Conservation (phyloP, 345 rosid species). For the Euphorbia pulcherrima region DNA sequence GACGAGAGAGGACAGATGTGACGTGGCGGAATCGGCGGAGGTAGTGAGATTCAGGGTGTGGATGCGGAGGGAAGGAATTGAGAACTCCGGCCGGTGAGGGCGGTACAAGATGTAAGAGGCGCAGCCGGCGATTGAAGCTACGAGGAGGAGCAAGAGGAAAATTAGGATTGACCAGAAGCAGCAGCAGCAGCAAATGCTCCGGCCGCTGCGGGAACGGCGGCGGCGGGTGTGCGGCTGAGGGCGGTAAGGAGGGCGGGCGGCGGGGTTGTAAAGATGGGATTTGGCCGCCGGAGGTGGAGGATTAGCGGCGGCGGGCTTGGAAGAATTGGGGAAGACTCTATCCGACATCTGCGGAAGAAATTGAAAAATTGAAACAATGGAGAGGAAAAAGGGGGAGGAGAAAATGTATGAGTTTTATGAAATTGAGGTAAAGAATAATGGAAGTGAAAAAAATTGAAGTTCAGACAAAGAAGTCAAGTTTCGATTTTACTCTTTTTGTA, state of each 20-base stretch:
- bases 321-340: conserved; percentile 59
- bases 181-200: conserved; percentile 73
- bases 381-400: neutral
- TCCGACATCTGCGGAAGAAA: conserved; percentile 35
- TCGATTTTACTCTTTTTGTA: neutral
- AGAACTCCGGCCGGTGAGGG: conserved; percentile 69
- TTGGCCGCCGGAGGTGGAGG: conserved; percentile 30
- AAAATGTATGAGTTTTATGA: neutral
- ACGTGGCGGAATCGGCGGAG: conserved; percentile 56
- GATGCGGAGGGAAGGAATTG: conserved; percentile 68
- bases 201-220: conserved; percentile 49
- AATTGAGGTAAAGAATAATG: neutral
- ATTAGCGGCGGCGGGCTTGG: conserved; percentile 40
- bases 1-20: conserved; percentile 60
- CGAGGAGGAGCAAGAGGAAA: conserved; percentile 53
- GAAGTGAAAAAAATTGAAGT: neutral
- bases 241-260: conserved; percentile 50
- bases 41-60: conserved; percentile 65
- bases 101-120: conserved; percentile 73
- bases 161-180: conserved; percentile 79
- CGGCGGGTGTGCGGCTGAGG: conserved; percentile 38
- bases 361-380: neutral
- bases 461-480: conserved; percentile 16
- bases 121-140: conserved; percentile 62
- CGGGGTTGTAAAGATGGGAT: conserved; percentile 53